These are phyloP conservation scores for Linnemannia hyalina DNA, from an alignment of 192 early-diverging fungal genomes.

Conservation along the genomic window DNA sequence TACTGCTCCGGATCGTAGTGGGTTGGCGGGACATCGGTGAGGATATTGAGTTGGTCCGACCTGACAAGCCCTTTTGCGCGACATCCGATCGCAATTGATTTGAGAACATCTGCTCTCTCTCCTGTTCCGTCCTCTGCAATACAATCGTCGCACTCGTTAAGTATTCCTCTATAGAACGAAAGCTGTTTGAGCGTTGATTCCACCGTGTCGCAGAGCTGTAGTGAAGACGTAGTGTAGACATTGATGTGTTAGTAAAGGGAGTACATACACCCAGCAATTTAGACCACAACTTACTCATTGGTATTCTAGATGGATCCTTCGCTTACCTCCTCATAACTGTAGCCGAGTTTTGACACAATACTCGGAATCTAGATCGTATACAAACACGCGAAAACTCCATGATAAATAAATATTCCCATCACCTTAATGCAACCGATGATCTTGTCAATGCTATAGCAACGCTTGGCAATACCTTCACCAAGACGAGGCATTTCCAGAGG, in stretches of 20 bases:
- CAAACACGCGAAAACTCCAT: not conserved
- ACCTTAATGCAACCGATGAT: not conserved
- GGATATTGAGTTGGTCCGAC: conserved; percentile 29
- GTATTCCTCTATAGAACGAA: conserved; percentile 40
- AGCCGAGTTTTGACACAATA: conserved; percentile 16
- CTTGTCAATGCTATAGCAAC: not conserved
- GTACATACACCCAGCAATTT: not conserved
- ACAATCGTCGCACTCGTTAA: conserved; percentile 45
- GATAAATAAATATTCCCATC: not conserved
- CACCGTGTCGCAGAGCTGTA: conserved; percentile 26
- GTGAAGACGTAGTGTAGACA: not conserved
- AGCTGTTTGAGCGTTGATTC: conserved; percentile 36
- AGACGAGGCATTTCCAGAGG: conserved; percentile 48
- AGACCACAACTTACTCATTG: not conserved
- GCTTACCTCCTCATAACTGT: conserved; percentile 18
- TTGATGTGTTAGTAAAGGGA: not conserved
- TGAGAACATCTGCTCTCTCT: conserved; percentile 8
- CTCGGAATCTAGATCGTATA: conserved; percentile 24
- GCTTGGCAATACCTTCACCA: conserved; percentile 30
- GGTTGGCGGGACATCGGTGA: conserved; percentile 1
- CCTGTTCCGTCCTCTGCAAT: conserved; percentile 23
- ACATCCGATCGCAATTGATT: conserved; percentile 32
- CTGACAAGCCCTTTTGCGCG: conserved; percentile 19
- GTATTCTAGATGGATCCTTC: not conserved
- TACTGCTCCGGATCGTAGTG: conserved; percentile 9